Base-by-base conservation (phyloP, 129 eudicot species). In the Oenanthe sinensis region DNA sequence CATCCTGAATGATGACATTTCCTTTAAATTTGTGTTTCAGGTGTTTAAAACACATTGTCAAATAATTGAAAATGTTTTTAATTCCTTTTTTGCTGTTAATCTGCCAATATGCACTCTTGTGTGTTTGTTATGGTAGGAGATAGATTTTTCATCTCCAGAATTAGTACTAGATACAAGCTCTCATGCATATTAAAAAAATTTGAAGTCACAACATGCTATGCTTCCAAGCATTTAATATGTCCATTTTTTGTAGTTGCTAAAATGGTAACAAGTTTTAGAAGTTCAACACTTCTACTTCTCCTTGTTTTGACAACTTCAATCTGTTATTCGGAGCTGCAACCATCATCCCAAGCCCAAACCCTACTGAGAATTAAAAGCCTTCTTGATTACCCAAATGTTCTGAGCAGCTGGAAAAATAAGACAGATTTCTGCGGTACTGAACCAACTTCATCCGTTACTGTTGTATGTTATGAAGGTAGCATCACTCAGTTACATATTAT, bases 401-500 rank as follows among this genome's bases (percentile, higher is more conserved):
- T 72, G 9, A 72, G 52, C 54, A 72, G 54, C 76, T 43, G 76
- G 76, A 72, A 72, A 15, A 72, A 72, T n/a, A 72, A 60, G 10
- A 28, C 82, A 54, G 84, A 86, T 16, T 78, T 83, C 37, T 86
- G 89, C 77, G 75, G 71, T 71, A 39, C 42, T 14, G 77, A 78
- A 54, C 89, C 87, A 37, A 78, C 77, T 13, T 71, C 84, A 37
- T 54, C 78, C 48, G 77, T 83, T 7, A 77, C 85, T 24, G 78
- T 81, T 20, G 71, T 77, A 9, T 86, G 89, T 78, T 88, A 88
- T 80, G 81, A 84, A 77, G 85, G 78, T 36, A 82, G 76, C 83
- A 82, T 88, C 4, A 85, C 88, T 8, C 89, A 88, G 78, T 77
- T 88, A 44, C 89, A 88, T 50, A 19, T 86, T 45, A 47, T 75